phyloP scores from a whole-genome alignment of 345 rosid species.

The Erodium maritimum region DNA sequence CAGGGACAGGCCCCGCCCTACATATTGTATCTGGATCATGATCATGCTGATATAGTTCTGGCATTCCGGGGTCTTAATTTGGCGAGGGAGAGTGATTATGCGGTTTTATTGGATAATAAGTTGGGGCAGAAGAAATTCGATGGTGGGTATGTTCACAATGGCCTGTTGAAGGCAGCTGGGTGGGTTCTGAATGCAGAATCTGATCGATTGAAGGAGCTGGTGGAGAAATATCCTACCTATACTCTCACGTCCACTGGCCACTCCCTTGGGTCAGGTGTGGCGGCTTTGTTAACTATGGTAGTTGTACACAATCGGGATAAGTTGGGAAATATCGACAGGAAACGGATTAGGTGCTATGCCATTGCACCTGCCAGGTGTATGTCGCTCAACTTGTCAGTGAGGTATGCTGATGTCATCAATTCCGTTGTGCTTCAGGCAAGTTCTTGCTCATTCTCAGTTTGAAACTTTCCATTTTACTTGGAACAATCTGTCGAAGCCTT shows the following conservation, averaged over 20 bases:
- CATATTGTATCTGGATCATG: constrained; percentile 67
- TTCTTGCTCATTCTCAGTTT: constrained; percentile 1
- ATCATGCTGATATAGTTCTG: constrained; percentile 56
- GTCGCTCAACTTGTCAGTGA: constrained; percentile 85
- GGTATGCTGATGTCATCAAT: constrained; percentile 92
- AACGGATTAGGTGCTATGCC: constrained; percentile 81
- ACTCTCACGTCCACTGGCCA: constrained; percentile 85
- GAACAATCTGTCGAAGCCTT: background rate
- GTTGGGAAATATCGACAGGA: constrained; percentile 61
- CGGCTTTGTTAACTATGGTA: constrained; percentile 67
- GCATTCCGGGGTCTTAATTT: constrained; percentile 77
- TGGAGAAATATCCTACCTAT: constrained; percentile 57
- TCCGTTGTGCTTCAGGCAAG: constrained; percentile 92
- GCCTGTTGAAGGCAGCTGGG: constrained; percentile 77
- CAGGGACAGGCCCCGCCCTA: constrained; percentile 77
- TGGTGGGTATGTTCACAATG: constrained; percentile 94
- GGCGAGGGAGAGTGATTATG: constrained; percentile 87
- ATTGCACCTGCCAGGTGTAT: constrained; percentile 97
- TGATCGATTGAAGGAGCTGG: constrained; percentile 50
- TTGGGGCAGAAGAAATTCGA: constrained; percentile 69
- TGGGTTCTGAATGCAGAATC: constrained; percentile 74
- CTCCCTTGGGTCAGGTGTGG: constrained; percentile 93
- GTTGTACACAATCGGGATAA: constrained; percentile 48
- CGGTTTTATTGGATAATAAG: constrained; percentile 70
- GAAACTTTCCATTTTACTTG: too few species aligned